Base-by-base conservation (phyloP, 805 yeast species). In the Wickerhamomyces pijperi region DNA sequence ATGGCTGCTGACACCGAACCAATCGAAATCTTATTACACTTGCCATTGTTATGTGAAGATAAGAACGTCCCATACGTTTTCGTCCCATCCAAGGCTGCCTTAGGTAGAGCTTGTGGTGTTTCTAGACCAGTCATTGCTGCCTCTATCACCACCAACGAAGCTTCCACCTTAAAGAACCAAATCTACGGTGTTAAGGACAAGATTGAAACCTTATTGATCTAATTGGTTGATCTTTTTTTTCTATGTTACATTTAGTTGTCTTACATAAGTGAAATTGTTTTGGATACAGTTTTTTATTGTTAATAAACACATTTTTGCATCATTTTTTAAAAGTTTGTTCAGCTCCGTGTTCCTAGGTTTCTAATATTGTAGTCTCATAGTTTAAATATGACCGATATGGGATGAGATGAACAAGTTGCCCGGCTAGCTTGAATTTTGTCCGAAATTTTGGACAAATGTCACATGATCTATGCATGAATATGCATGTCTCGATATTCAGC, bases 1-100 rank as follows among this genome's bases (percentile, higher is more conserved):
- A 86, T 92, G 97, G 98, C 99, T 51, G 99, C 98, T 56, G 99
- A 92, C 64, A 87, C 98, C 58, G 95, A 88, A 70, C 99, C 99
- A 57, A 88, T 92, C 61, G 99, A 92, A 73, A 90, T 92, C 66
- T 79, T 92, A 60, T 78, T 92, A 67, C 98, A 92, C 65, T 76
- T 92, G 65, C 99, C 99, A 38, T 76, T 92, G 57, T 74, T 92
- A 57, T 92, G 99, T 69, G 99, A 92, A 72, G 99, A 92, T 71
- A 92, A 92, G 77, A 92, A 92, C 74, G 98, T 92, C 52, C 97
- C 98, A 48, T 92, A 92, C 74, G 97, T 92, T 49, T 92, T 92
- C 54, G 97, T 92, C 51, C 97, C 99, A 53, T 87, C 97, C 55
- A 90, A 92, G 76, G 79, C 92, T 60, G 98, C 98, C 48, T 75